These are phyloP conservation scores for Penicillium corylophilum DNA, from an alignment of 2,329 filamentous ascomycete genomes.

Conservation along the genomic window DNA sequence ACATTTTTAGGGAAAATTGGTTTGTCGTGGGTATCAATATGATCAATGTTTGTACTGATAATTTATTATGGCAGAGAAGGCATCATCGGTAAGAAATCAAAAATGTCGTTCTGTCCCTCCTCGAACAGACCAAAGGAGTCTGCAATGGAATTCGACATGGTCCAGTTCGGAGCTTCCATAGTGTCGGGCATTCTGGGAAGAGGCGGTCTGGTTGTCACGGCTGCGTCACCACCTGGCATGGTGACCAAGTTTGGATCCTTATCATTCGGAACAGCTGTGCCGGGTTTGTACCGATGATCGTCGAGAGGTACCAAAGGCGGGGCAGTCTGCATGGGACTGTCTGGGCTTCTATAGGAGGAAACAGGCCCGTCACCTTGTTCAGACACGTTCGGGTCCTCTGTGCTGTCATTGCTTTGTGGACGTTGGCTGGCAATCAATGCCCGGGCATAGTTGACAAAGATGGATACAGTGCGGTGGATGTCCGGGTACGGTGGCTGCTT, in stretches of 20 bases:
- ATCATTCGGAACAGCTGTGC: conserved; percentile 16
- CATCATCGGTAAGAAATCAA: conserved; percentile 38
- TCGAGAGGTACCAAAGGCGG: conserved; percentile 16
- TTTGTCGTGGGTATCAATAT: not conserved
- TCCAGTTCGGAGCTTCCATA: conserved; percentile 38
- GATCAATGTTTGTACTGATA: not conserved
- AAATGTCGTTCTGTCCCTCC: conserved; percentile 38
- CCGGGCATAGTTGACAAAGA: conserved; percentile 38
- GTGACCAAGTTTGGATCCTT: conserved; percentile 18
- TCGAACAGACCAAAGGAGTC: conserved; percentile 39
- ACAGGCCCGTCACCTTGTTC: conserved; percentile 17
- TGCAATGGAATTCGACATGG: conserved; percentile 36
- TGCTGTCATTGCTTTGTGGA: conserved; percentile 14
- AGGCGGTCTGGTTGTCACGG: conserved; percentile 21
- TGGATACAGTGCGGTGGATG: conserved; percentile 39
- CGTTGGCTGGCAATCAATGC: conserved; percentile 32
- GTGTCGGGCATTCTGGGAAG: conserved; percentile 27
- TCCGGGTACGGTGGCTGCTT: conserved; percentile 39
- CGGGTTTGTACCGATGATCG: conserved; percentile 21
- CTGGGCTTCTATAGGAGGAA: conserved; percentile 13
- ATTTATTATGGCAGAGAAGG: conserved; percentile 27
- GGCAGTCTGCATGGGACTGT: conserved; percentile 19
- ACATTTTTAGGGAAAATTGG: not conserved
- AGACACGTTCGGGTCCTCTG: conserved; percentile 15
- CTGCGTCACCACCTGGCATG: conserved; percentile 20